Percentiles rank a stretch among this genome's conserved stretches.
phyloP scores from a whole-genome alignment of 176 grass and related monocot species.

The Calamus simplicifolius region DNA sequence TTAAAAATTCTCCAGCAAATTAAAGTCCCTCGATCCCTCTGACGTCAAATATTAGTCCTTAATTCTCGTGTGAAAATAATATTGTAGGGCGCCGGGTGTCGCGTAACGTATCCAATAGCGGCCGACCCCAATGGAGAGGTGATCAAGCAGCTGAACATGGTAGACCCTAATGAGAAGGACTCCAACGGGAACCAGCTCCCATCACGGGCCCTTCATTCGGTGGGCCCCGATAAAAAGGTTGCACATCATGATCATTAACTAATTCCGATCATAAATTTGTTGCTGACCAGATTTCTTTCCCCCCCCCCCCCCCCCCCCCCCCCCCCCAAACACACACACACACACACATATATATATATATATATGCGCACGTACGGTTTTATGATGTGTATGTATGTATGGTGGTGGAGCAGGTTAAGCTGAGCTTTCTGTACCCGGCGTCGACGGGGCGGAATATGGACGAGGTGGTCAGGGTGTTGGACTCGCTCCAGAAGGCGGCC shows the following conservation, averaged over 20 bases:
- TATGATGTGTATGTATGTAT: too few species aligned
- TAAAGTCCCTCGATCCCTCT: background rate
- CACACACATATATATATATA: too few species aligned
- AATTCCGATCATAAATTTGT: too few species aligned
- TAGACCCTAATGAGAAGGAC: constrained; percentile 85
- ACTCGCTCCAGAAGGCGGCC: constrained; percentile 61
- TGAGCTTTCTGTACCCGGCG: constrained; percentile 80
- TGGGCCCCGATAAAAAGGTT: constrained; percentile 62
- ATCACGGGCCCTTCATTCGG: constrained; percentile 52
- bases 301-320: too few species aligned
- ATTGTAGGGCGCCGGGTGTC: constrained; percentile 31
- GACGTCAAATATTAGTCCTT: too few species aligned
- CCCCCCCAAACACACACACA: too few species aligned
- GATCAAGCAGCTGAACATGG: constrained; percentile 84
- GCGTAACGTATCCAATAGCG: constrained; percentile 56
- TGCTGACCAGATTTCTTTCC: too few species aligned
- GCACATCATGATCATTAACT: background rate
- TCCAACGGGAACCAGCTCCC: constrained; percentile 32
- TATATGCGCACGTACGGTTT: too few species aligned
- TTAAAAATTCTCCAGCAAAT: too few species aligned
- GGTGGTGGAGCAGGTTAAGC: constrained; percentile 38
- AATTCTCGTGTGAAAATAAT: background rate
- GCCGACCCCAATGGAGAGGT: constrained; percentile 39
- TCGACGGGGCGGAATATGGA: constrained; percentile 81
- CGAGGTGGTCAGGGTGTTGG: constrained; percentile 63